Conservation (phyloP, 257 asterid species). For the Capsicum pubescens region DNA sequence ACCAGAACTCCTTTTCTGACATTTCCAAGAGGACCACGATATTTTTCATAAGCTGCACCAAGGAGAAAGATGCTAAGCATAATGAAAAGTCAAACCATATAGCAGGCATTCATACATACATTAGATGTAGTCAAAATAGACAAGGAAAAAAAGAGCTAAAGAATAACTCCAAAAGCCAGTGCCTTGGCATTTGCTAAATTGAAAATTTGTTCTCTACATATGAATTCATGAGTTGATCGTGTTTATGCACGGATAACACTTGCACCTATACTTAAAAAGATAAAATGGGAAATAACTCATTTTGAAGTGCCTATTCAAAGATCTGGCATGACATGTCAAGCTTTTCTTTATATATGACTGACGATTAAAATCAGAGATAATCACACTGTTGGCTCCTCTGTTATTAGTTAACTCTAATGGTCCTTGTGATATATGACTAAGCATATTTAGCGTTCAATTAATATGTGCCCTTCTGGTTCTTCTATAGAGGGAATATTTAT, state of each 20-base stretch:
- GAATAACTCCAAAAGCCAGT: slow-evolving; percentile 4
- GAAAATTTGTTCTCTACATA: background rate
- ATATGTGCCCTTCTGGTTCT: background rate
- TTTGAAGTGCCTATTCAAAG: background rate
- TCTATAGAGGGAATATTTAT: background rate
- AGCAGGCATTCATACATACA: background rate
- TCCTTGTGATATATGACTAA: background rate
- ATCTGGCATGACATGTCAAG: background rate
- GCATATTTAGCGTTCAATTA: background rate
- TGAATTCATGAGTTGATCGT: background rate
- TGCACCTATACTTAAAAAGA: background rate
- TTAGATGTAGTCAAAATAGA: background rate
- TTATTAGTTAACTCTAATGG: background rate
- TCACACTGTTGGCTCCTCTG: background rate
- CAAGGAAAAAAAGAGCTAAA: background rate
- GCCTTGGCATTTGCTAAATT: background rate
- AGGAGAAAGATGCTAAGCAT: background rate
- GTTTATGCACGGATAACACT: background rate
- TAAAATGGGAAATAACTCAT: background rate
- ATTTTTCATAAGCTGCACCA: slow-evolving; percentile 79
- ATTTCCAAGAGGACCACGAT: slow-evolving; percentile 96
- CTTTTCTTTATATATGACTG: background rate
- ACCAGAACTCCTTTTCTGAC: slow-evolving; percentile 99
- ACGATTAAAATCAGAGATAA: background rate
- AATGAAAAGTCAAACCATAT: background rate